Base-by-base conservation (phyloP, 208 protist genomes). In the Naegleria gruberi region DNA sequence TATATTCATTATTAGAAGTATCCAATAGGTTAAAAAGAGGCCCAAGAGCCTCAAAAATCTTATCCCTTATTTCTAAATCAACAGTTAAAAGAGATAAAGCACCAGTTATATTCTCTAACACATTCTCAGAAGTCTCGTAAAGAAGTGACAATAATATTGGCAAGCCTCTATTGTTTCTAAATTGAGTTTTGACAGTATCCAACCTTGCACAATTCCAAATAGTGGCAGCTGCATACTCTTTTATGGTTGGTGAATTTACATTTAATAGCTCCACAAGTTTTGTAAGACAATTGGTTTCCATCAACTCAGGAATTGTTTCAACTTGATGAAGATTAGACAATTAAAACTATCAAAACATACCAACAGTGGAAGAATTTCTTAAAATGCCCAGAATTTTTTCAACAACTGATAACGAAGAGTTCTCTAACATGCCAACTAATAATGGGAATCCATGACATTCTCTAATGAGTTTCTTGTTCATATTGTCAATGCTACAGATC, bases 151-250 rank as follows among this genome's bases (percentile, higher is more conserved):
- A 95, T 93, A 98, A 94, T 73, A 96, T 92, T 73, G 96, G 92
- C 84, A 98, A 86, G 30, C 95, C 96, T 65, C 94, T 94, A 90
- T 96, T 94, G 46, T 95, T 90, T 0, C 95, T 94, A 37, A 94
- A 93, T 12, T 92, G 93, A 12, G 94, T 93, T 91, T 98, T 98
- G 8, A 43, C 88, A 3, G 45, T 42, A 92, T 97, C 95, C 85
- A 97, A 94, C 15, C 95, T 92, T 12, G 95, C 94, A 23, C 97
- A 91, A 91, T 97, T 95, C 96, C 95, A 97, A 57, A 98, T 82
- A 17, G 95, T 94, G 0, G 95, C 96, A 0, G 96, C 95, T 57
- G 96, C 94, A 6, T 95, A 95, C 88, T 98, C 96, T 90, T 95
- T 95, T 8, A 97, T 94, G 90, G 96, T 93, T 45, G 94, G 82